Conservation (phyloP, 1,284 basidiomycete genomes). For the Kalmanozyma brasiliensis region DNA sequence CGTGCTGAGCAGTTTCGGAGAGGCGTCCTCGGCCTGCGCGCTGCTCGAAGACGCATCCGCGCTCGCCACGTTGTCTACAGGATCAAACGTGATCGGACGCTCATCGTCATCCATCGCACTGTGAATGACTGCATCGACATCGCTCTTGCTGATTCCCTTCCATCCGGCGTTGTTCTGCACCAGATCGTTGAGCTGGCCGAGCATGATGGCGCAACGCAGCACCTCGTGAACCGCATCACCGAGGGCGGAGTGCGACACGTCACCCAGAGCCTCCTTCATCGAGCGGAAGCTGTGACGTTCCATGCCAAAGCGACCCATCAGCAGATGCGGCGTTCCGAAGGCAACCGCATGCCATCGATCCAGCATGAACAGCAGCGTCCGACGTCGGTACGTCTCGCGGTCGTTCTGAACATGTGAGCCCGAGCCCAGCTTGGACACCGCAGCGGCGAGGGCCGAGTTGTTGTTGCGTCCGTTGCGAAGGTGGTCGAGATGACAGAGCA, state of each 20-base stretch:
- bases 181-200: slow-evolving; percentile 45
- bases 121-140: slow-evolving; percentile 48
- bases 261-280: slow-evolving; percentile 41
- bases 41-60: slow-evolving; percentile 1
- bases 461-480: slow-evolving; percentile 48
- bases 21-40: background rate
- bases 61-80: background rate
- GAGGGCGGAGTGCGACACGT: slow-evolving; percentile 28
- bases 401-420: slow-evolving; percentile 19
- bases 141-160: slow-evolving; percentile 41
- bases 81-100: slow-evolving; percentile 4
- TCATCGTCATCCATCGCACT: slow-evolving; percentile 33
- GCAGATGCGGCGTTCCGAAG: slow-evolving; percentile 42
- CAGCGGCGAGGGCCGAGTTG: slow-evolving; percentile 50
- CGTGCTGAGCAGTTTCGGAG: slow-evolving; percentile 11
- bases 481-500: slow-evolving; percentile 52
- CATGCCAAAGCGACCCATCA: slow-evolving; percentile 42
- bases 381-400: slow-evolving; percentile 34
- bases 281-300: slow-evolving; percentile 36
- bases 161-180: slow-evolving; percentile 44
- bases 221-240: slow-evolving; percentile 40
- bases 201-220: slow-evolving; percentile 43
- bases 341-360: slow-evolving; percentile 54
- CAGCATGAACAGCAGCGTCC: slow-evolving; percentile 46
- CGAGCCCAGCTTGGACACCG: slow-evolving; percentile 49